Conservation (phyloP, 2,329 filamentous ascomycete genomes). For the Neopestalotiopsis rosae region DNA sequence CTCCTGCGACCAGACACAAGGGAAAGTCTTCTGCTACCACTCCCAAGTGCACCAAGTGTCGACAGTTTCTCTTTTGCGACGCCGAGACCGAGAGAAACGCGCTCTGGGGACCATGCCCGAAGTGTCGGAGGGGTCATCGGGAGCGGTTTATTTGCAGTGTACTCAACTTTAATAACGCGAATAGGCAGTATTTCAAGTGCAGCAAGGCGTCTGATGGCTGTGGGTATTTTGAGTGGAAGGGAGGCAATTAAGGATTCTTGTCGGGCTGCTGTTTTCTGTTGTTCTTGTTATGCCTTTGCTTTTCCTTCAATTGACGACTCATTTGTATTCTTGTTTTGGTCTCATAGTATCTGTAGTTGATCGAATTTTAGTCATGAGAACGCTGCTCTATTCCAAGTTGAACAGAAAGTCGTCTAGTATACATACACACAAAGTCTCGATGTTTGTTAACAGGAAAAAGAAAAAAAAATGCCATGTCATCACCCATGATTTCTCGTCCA, state of each 20-base stretch:
- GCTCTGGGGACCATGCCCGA: neutral
- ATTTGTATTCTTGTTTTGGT: neutral
- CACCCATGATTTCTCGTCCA: neutral
- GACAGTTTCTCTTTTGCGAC: neutral
- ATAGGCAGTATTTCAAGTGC: slow-evolving; percentile 7
- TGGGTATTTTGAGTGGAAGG: slow-evolving; percentile 8
- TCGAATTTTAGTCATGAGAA: neutral
- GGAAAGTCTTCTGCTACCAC: neutral
- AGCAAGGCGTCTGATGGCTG: neutral
- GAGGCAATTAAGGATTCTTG: neutral
- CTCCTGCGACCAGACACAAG: neutral
- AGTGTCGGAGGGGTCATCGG: neutral
- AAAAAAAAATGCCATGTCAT: neutral
- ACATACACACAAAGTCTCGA: neutral
- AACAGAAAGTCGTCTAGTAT: neutral
- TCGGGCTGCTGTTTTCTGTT: neutral
- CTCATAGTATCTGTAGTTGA: neutral
- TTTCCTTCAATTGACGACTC: neutral
- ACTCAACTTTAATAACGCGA: neutral
- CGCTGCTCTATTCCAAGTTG: neutral
- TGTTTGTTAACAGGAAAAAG: neutral
- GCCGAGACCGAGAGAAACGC: neutral
- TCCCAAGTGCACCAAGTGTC: slow-evolving; percentile 2
- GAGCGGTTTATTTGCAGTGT: neutral
- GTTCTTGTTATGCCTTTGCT: neutral